Percentiles rank a stretch among this genome's conserved stretches.
Conservation (phyloP, 164 flowering plant genomes). For the Akebia trifoliata region DNA sequence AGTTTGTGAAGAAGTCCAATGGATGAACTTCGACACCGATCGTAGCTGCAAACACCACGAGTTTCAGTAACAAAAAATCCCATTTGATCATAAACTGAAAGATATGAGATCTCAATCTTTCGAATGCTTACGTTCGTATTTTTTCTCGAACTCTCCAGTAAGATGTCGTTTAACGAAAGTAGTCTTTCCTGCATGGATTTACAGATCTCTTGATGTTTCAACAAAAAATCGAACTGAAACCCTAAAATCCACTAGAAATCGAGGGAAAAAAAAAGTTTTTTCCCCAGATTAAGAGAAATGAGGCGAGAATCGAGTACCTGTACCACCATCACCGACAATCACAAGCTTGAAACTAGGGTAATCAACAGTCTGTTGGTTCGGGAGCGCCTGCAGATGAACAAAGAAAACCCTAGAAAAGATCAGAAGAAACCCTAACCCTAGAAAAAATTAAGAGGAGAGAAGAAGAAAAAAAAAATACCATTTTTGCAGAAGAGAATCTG, state of each 20-base stretch:
- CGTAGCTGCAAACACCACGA: constrained; percentile 28
- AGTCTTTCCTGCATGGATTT: constrained; percentile 28
- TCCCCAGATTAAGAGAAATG: neutral
- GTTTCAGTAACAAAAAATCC: neutral
- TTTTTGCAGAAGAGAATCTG: no score
- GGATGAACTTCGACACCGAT: constrained; percentile 77
- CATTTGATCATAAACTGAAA: neutral
- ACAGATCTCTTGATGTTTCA: neutral
- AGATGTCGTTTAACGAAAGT: constrained; percentile 42
- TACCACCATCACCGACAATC: constrained; percentile 21
- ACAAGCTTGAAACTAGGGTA: constrained; percentile 23
- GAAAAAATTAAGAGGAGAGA: neutral
- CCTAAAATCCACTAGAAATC: neutral
- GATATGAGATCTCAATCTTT: no score
- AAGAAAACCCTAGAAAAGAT: neutral
- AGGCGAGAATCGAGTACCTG: constrained; percentile 7
- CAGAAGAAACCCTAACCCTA: neutral
- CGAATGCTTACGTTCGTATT: constrained; percentile 31
- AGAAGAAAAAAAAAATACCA: neutral
- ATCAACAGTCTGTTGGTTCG: constrained; percentile 12
- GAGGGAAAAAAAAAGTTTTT: neutral
- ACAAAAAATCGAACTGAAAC: neutral
- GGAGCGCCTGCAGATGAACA: constrained; percentile 13
- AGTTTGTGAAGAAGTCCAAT: constrained; percentile 59
- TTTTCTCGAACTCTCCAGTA: constrained; percentile 38